Evolutionary conservation across 768 basidiomycete species (phyloP).

Genomic region (Scleroderma citrinum): DNA sequence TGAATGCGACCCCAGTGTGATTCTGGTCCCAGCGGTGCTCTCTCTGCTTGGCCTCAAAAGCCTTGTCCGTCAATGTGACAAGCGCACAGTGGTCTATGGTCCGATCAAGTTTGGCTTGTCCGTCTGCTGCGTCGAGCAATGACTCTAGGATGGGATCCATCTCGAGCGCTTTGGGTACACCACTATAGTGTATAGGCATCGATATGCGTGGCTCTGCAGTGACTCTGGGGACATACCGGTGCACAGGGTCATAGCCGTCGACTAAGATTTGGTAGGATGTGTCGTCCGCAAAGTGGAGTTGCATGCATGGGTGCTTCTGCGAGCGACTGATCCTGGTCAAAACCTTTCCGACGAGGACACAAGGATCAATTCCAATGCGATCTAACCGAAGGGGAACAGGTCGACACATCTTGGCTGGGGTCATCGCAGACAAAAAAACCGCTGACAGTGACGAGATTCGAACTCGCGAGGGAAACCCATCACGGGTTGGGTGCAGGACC

Average conservation of each 20-base stretch:
- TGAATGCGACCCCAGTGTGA: conserved; percentile 43
- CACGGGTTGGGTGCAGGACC: conserved; percentile 39
- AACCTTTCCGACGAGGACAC: conserved; percentile 39
- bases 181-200: too few species aligned
- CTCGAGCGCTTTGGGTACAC: conserved; percentile 56
- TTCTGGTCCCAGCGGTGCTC: conserved; percentile 32
- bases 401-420: conserved; percentile 20
- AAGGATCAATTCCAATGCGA: conserved; percentile 34
- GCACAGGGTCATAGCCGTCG: conserved; percentile 54
- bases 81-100: conserved; percentile 49
- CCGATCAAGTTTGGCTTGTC: conserved; percentile 28
- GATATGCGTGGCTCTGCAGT: too few species aligned
- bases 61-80: conserved; percentile 53
- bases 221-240: conserved; percentile 30
- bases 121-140: conserved; percentile 36
- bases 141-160: conserved; percentile 39
- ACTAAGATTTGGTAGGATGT: conserved; percentile 47
- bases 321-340: conserved; percentile 38
- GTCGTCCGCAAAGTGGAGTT: conserved; percentile 42
- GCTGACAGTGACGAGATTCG: conserved; percentile 55
- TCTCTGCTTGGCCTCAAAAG: conserved; percentile 38
- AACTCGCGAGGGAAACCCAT: conserved; percentile 56
- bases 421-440: conserved; percentile 10
- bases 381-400: conserved; percentile 32
- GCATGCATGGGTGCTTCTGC: conserved; percentile 39